phyloP scores from a whole-genome alignment of 164 flowering plant genomes.

The Vitis cinerea region DNA sequence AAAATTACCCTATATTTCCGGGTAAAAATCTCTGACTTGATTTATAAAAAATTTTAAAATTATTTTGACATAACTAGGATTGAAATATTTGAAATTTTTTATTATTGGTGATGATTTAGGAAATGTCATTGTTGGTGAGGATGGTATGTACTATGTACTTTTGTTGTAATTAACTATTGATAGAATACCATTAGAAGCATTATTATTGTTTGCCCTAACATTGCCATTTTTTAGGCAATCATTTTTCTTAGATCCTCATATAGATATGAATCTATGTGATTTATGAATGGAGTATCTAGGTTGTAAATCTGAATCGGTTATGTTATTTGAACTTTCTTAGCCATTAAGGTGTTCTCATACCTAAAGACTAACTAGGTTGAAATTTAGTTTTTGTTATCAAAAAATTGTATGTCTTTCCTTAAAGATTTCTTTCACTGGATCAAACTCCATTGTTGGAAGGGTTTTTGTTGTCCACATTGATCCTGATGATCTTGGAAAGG shows the following conservation, averaged over 20 bases:
- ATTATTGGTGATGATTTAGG: no score
- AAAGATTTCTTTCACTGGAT: conserved; percentile 89
- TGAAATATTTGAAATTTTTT: no score
- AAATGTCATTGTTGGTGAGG: conserved; percentile 47
- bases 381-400: not conserved
- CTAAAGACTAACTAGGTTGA: no score
- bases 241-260: not conserved
- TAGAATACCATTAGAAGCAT: not conserved
- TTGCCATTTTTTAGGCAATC: not conserved
- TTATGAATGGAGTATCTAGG: not conserved
- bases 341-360: no score
- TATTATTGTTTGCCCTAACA: not conserved
- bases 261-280: not conserved
- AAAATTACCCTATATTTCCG: no score
- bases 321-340: not conserved
- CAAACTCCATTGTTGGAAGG: conserved; percentile 87
- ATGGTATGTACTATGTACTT: conserved; percentile 49
- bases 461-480: conserved; percentile 97
- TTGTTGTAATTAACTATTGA: no score
- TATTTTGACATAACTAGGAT: no score
- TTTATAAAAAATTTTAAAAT: no score
- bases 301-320: not conserved
- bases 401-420: not conserved
- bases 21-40: no score
- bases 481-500: conserved; percentile 98